Base-by-base conservation (phyloP, 805 yeast genomes). In the Kuraishia hungarica region DNA sequence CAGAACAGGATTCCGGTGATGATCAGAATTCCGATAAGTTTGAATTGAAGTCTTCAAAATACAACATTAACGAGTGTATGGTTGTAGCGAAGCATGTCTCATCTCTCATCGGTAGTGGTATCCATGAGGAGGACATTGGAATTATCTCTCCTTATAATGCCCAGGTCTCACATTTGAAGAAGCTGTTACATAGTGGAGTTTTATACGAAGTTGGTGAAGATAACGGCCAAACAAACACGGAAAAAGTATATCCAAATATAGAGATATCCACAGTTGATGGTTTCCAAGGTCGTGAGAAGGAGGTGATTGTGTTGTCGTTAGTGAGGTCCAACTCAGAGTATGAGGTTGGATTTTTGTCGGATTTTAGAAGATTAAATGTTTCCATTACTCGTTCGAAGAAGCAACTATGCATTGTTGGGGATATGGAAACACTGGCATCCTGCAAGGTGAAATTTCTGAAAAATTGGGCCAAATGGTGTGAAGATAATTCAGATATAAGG, bases 221-320 rank as follows among this genome's bases (percentile, higher is more conserved):
- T 19, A 48, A 21, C 46, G 43, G 49, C 15, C 2, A 23, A 20
- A 3, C 17, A 35, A 58, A 60, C 8, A 52, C 54, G 11, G 66
- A 66, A 20, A 35, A 15, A 13, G 43, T 35, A 3, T 72, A 70
- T 52, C 75, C 79, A 0, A 64, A 58, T 2, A 72, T 93, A 5
- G 98, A 93, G 64, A 80, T 92, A 0, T 82, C 96, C 3, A 89
- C 97, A 0, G 93, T 93, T 3, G 99, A 93, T 71, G 97, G 97
- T 1, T 94, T 93, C 64, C 99, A 93, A 72, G 99, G 99, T 1
- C 75, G 97, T 58, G 99, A 93, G 65, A 94, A 93, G 67, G 96
- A 92, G 62, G 86, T 84, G 0, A 90, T 93, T 6, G 77, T 93
- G 1, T 71, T 94, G 13, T 79, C 94, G 1, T 68, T 93, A 54